phyloP scores from a whole-genome alignment of 2,329 filamentous ascomycete species.

The Emmonsiellopsis sp. region DNA sequence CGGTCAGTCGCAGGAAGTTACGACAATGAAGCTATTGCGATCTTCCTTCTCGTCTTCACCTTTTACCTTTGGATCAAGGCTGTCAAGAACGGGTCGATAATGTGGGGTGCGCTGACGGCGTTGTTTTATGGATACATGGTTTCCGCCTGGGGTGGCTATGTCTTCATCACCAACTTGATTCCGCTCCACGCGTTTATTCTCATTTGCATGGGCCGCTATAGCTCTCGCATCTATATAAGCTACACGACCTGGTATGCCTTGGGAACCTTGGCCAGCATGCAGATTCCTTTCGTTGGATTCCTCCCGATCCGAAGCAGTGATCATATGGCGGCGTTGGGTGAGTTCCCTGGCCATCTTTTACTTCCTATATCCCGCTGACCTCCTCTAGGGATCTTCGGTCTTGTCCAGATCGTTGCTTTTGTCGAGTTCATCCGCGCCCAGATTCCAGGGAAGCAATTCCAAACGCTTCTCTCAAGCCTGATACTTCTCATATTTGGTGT shows the following conservation, averaged over 20 bases:
- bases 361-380: background rate
- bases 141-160: slow-evolving; percentile 97
- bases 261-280: slow-evolving; percentile 95
- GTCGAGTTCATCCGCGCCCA: slow-evolving; percentile 85
- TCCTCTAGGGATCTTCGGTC: slow-evolving; percentile 73
- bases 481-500: slow-evolving; percentile 66
- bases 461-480: slow-evolving; percentile 72
- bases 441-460: slow-evolving; percentile 86
- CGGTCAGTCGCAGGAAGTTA: slow-evolving; percentile 96
- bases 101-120: slow-evolving; percentile 91
- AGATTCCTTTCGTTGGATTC: slow-evolving; percentile 98
- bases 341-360: slow-evolving; percentile 20
- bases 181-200: slow-evolving; percentile 90
- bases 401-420: slow-evolving; percentile 87
- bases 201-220: slow-evolving; percentile 94
- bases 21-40: slow-evolving; percentile 98
- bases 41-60: slow-evolving; percentile 96
- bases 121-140: slow-evolving; percentile 99
- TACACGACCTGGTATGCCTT: slow-evolving; percentile 98
- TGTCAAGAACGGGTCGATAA: slow-evolving; percentile 88
- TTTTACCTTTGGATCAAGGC: slow-evolving; percentile 99
- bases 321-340: slow-evolving; percentile 94
- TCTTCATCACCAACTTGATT: slow-evolving; percentile 97
- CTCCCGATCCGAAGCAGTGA: slow-evolving; percentile 93
- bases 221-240: slow-evolving; percentile 84